Evolutionary conservation across 371 early-diverging fungal genomes (phyloP), one percentile per base, ranked within the genome.

Genomic region (Mortierella sp.): DNA sequence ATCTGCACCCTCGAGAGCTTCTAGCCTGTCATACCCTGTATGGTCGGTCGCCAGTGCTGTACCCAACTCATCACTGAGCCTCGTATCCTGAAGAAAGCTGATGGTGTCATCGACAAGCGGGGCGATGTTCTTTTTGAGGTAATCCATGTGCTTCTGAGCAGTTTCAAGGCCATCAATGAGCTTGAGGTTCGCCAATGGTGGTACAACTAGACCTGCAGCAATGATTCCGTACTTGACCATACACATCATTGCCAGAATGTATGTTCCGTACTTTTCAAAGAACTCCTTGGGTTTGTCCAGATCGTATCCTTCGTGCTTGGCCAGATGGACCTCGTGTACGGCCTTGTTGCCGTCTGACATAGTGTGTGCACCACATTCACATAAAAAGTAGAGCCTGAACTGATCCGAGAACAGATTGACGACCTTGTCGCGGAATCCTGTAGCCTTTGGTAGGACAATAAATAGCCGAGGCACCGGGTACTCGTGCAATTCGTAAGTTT

Each of bases 381-480:
- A 42, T 16, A 42, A 18, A 18, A 42, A 58, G 31, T 38, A 57
- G 19, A 65, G 46, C 19, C 65, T 58, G 26, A 52, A 65, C 38
- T 31, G 48, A 19, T 51, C 26, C 16, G 47, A 19, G 47, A 47
- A 47, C 4, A 26, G 47, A 24, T 23, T 23, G 2, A 13, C 8
- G 8, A 47, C 4, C 23, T 24, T 47, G 47, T 47, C 47, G 28
- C 28, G 48, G 50, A 9, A 3, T 16, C 9, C 23, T 24, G 13
- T 34, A n/a, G 45, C 16, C 8, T 13, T 38, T 8, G 67, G 67
- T 0, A 66, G 54, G n/a, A 66, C 31, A 16, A 59, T 48, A 12
- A 66, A 66, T 3, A 66, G 66, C 5, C 59, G 52, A 26, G 66
- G 66, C 27, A 53, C 49, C 12, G 59, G 58, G 23, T 58, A 65